Conservation (phyloP, 257 asterid species). For the Galeopsis tetrahit region DNA sequence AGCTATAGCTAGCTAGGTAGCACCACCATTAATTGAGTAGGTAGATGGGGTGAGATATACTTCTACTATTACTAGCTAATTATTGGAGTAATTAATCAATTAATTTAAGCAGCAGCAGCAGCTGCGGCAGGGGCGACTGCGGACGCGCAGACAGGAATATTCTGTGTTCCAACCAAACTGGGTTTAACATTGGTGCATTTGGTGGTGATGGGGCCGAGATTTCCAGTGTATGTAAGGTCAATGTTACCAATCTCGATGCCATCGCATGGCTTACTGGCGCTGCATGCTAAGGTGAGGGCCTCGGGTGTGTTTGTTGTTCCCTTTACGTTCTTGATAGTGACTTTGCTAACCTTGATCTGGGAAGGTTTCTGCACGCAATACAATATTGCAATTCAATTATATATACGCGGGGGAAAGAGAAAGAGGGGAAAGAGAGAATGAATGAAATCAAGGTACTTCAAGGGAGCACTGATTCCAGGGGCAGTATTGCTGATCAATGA, state of each 20-base stretch:
- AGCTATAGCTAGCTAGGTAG: no score
- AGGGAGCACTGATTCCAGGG: conserved; percentile 45
- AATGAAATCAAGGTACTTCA: conserved; percentile 10
- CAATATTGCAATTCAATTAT: no score
- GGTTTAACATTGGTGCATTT: conserved; percentile 52
- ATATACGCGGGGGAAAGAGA: no score
- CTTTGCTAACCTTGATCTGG: conserved; percentile 31
- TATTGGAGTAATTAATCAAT: no score
- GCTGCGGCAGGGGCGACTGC: neutral
- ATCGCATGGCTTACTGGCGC: conserved; percentile 50
- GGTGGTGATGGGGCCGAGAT: conserved; percentile 36
- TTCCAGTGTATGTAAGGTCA: conserved; percentile 46
- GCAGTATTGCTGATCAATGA: conserved; percentile 55
- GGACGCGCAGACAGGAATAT: conserved; percentile 36
- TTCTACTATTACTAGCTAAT: no score
- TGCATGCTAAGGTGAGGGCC: conserved; percentile 46
- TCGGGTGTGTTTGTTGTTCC: conserved; percentile 46
- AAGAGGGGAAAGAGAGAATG: no score
- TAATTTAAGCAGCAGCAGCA: neutral
- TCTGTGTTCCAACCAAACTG: conserved; percentile 41
- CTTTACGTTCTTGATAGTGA: conserved; percentile 30
- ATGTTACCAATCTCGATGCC: conserved; percentile 46
- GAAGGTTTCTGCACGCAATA: conserved; percentile 31
- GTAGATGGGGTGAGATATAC: no score
- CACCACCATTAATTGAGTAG: no score